A percentile compares a stretch with the other conserved stretches of the same genome.
Conservation (phyloP, 2,329 filamentous ascomycete genomes). For the Ceratocystis cubensis region DNA sequence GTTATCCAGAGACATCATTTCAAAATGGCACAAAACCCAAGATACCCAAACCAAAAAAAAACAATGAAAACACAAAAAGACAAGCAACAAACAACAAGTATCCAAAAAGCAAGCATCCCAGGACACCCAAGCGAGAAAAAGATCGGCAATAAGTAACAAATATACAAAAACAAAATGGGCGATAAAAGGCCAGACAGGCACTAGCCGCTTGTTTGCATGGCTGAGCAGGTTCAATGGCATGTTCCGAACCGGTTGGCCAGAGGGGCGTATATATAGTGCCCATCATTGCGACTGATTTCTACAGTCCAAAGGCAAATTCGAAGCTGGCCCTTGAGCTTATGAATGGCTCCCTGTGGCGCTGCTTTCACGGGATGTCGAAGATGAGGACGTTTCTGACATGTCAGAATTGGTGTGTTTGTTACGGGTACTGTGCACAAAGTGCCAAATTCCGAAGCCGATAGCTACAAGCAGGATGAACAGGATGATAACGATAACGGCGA, state of each 20-base stretch:
- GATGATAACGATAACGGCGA: constrained; percentile 56
- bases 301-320: background rate
- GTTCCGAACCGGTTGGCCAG: background rate
- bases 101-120: background rate
- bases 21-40: background rate
- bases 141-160: background rate
- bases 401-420: constrained; percentile 15
- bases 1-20: background rate
- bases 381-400: constrained; percentile 1
- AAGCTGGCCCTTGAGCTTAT: background rate
- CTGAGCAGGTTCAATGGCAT: too few species aligned
- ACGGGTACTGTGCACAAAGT: constrained; percentile 43
- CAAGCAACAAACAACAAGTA: background rate
- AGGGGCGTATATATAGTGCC: background rate
- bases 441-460: constrained; percentile 52
- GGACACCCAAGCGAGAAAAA: background rate
- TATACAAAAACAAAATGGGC: background rate
- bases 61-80: background rate
- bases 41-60: background rate
- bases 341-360: background rate
- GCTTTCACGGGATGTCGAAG: constrained; percentile 7
- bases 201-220: too few species aligned
- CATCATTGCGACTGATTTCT: background rate
- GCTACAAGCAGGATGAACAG: constrained; percentile 50
- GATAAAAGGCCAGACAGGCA: background rate